A percentile compares a stretch with the other conserved stretches of the same genome.
Evolutionary conservation across 495 filamentous ascomycete genomes (phyloP).

Genomic region (Neurospora discreta): DNA sequence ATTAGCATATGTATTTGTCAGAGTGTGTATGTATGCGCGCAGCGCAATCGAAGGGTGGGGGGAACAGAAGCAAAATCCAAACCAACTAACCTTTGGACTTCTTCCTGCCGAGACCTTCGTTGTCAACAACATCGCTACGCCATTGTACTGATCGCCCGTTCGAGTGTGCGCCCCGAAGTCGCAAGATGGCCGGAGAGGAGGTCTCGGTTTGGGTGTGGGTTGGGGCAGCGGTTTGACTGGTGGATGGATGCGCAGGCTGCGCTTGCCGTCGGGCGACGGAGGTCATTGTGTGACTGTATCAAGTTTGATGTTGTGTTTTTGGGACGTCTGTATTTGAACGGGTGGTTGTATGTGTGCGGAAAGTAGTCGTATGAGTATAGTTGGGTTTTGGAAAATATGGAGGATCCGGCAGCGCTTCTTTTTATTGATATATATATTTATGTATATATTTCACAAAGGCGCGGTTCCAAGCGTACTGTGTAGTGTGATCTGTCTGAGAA

Average conservation of each 20-base stretch:
- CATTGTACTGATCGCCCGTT: conserved; percentile 59
- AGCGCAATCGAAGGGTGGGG: background rate
- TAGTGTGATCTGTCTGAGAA: background rate
- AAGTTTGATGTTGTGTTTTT: background rate
- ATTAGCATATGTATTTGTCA: background rate
- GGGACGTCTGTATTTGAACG: background rate
- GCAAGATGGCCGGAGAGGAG: conserved; percentile 31
- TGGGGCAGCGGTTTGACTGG: conserved; percentile 11
- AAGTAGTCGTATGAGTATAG: background rate
- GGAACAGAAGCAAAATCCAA: background rate
- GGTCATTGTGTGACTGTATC: conserved; percentile 8
- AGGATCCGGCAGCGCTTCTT: background rate
- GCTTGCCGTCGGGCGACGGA: conserved; percentile 7
- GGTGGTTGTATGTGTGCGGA: background rate
- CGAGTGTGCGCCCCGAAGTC: conserved; percentile 31
- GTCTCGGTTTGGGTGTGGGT: conserved; percentile 7
- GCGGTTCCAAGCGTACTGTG: background rate
- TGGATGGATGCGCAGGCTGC: conserved; percentile 7
- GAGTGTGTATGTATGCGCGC: background rate
- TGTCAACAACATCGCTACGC: conserved; percentile 90
- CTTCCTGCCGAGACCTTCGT: conserved; percentile 91
- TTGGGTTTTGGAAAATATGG: background rate
- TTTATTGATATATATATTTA: no score
- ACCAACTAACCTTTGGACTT: conserved; percentile 67
- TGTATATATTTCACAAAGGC: no score